phyloP scores from a whole-genome alignment of 1,139 yeast genomes.

The Geotrichum phurueaensis region DNA sequence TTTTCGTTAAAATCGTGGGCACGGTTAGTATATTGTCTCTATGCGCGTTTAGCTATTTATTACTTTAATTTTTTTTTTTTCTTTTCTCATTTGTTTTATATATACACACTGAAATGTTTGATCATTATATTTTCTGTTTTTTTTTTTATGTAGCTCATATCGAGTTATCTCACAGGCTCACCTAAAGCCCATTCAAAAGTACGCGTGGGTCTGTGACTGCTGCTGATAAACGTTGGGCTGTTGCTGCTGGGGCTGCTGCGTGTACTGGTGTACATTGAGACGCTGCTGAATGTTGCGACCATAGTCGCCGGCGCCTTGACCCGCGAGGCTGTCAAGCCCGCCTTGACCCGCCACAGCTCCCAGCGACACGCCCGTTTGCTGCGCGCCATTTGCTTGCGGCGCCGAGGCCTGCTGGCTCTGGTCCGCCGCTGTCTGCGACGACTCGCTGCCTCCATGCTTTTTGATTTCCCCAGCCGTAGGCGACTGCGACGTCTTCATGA shows the following conservation, averaged over 20 bases:
- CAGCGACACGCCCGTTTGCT: background rate
- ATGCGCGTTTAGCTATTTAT: no score
- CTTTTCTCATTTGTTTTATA: no score
- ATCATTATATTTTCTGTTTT: background rate
- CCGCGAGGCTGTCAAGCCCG: background rate
- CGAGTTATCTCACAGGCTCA: background rate
- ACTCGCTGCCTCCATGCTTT: background rate
- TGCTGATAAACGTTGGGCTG: background rate
- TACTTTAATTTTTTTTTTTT: no score
- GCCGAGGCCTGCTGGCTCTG: background rate
- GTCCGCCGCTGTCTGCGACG: background rate
- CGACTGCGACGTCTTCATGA: background rate
- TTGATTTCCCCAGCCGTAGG: background rate
- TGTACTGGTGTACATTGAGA: background rate
- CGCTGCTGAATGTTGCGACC: background rate
- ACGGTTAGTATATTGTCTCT: no score
- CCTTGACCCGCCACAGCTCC: background rate
- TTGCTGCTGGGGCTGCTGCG: background rate
- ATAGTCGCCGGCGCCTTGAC: background rate
- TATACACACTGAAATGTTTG: no score
- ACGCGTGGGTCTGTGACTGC: background rate
- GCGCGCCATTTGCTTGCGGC: background rate
- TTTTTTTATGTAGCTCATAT: background rate
- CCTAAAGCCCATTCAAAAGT: background rate
- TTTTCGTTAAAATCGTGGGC: no score